Conservation (phyloP, 345 rosid species). For the Chamaenerion angustifolium region DNA sequence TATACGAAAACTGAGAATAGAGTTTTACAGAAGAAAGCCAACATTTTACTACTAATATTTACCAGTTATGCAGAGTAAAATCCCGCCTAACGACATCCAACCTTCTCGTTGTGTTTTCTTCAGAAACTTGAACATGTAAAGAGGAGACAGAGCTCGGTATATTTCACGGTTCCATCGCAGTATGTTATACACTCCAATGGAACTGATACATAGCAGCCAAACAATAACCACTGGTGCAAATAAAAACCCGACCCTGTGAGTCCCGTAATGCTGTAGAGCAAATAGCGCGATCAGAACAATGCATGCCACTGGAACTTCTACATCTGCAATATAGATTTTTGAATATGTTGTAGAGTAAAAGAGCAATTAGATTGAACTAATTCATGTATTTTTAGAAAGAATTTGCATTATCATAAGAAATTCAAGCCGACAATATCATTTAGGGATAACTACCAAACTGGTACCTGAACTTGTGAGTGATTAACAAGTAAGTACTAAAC, state of each 20-base stretch:
- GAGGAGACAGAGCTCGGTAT: slow-evolving; percentile 75
- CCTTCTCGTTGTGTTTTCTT: slow-evolving; percentile 69
- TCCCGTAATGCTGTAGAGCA: slow-evolving; percentile 88
- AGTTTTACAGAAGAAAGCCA: not conserved
- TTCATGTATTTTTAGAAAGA: no score
- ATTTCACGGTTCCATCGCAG: slow-evolving; percentile 73
- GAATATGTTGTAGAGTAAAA: no score
- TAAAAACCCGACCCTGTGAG: slow-evolving; percentile 79
- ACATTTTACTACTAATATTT: not conserved
- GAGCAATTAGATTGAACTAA: no score
- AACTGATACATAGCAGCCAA: slow-evolving; percentile 75
- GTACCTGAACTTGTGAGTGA: no score
- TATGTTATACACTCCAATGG: slow-evolving; percentile 67
- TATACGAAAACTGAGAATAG: not conserved
- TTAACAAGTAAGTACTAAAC: no score
- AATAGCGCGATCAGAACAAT: slow-evolving; percentile 60
- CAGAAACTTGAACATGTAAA: slow-evolving; percentile 63
- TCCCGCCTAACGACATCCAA: slow-evolving; percentile 89
- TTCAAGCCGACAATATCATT: no score
- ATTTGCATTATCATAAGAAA: no score
- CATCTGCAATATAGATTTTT: slow-evolving; percentile 73
- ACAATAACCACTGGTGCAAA: slow-evolving; percentile 68
- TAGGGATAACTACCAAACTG: no score
- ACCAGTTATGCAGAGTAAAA: slow-evolving; percentile 79
- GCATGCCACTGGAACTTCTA: slow-evolving; percentile 73